A percentile compares a stretch with the other conserved stretches of the same genome.
phyloP scores from a whole-genome alignment of 2,329 filamentous ascomycete species.

The Ceratocystis cacaofunesta region DNA sequence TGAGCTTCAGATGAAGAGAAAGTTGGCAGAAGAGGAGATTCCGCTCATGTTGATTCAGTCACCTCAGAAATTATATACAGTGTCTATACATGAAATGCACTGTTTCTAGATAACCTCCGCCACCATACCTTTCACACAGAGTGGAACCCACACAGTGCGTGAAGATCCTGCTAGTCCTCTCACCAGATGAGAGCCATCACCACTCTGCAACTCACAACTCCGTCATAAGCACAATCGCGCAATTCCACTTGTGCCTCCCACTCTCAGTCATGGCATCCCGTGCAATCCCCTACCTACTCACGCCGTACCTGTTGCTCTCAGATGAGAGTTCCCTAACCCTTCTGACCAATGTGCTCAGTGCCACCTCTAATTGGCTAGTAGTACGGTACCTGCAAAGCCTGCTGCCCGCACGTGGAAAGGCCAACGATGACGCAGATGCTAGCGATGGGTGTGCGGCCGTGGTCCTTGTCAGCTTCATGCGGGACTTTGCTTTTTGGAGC shows the following conservation, averaged over 20 bases:
- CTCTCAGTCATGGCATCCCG: constrained; percentile 31
- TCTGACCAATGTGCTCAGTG: constrained; percentile 52
- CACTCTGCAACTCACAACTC: not conserved
- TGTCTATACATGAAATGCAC: not conserved
- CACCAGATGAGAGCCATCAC: not conserved
- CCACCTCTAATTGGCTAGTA: constrained; percentile 51
- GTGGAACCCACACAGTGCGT: constrained; percentile 6
- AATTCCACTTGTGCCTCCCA: not conserved
- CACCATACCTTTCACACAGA: too few relatives aligned
- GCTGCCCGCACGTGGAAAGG: constrained; percentile 22
- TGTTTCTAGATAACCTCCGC: not conserved
- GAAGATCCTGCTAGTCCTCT: constrained; percentile 1
- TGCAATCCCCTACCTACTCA: constrained; percentile 43
- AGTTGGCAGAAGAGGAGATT: too few relatives aligned
- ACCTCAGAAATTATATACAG: not conserved
- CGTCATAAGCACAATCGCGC: not conserved
- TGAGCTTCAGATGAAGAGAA: too few relatives aligned
- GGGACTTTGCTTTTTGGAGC: constrained; percentile 65
- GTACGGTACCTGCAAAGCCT: constrained; percentile 36
- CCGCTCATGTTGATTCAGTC: not conserved
- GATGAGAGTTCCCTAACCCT: constrained; percentile 46
- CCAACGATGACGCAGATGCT: constrained; percentile 15
- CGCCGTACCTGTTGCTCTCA: constrained; percentile 47
- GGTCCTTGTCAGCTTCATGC: constrained; percentile 69
- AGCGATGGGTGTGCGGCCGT: constrained; percentile 34